phyloP scores from a whole-genome alignment of 176 grass and related monocot genomes.

The Triticum urartu region DNA sequence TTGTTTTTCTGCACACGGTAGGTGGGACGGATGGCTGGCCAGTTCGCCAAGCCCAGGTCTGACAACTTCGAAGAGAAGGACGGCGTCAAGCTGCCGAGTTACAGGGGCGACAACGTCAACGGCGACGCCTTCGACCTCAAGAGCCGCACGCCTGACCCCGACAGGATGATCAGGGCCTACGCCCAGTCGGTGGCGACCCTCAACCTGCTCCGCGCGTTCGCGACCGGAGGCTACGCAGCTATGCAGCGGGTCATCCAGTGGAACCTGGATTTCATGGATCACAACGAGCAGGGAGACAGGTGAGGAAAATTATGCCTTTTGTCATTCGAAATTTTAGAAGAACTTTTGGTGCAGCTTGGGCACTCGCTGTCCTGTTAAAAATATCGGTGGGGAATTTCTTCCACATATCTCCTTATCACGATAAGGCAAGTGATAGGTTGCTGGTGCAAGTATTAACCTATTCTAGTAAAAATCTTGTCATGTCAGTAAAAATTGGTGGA shows the following conservation, averaged over 20 bases:
- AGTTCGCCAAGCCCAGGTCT: slow-evolving; percentile 95
- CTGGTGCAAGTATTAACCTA: neutral
- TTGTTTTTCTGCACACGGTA: neutral
- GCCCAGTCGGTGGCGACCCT: slow-evolving; percentile 80
- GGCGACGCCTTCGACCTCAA: slow-evolving; percentile 76
- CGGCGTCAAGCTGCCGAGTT: slow-evolving; percentile 91
- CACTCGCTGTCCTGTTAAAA: slow-evolving; percentile 22
- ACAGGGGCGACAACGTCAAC: slow-evolving; percentile 95
- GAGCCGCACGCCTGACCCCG: slow-evolving; percentile 72
- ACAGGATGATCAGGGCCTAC: slow-evolving; percentile 90
- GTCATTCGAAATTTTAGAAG: neutral
- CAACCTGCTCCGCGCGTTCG: slow-evolving; percentile 87
- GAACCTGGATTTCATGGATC: slow-evolving; percentile 96
- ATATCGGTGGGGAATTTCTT: slow-evolving; percentile 1
- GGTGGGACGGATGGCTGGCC: slow-evolving; percentile 95
- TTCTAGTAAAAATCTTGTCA: slow-evolving; percentile 1
- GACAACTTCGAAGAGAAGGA: slow-evolving; percentile 66
- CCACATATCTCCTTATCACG: slow-evolving; percentile 20
- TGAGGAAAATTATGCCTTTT: slow-evolving; percentile 24
- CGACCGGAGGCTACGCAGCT: slow-evolving; percentile 87
- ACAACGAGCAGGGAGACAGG: slow-evolving; percentile 91
- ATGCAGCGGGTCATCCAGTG: slow-evolving; percentile 91
- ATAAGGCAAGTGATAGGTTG: slow-evolving; percentile 26
- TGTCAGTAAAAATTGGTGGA: neutral
- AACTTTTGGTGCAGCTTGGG: neutral